A percentile compares a stretch with the other conserved stretches of the same genome.
Conservation (phyloP, 345 rosid genomes). For the Citrus sinensis region DVS_A1.0 CM039168.1:27497501-27498000, state of each 20-base stretch:
- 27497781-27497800: not conserved
- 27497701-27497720: too few relatives aligned
- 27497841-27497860: not conserved
- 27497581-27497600: too few relatives aligned
- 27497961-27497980: not conserved
- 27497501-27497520: too few relatives aligned
- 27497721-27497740: rapidly evolving
- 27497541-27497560: too few relatives aligned
- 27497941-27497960: not conserved
- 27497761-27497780: too few relatives aligned
- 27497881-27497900: slow-evolving; percentile 1
- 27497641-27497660: rapidly evolving
- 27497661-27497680: too few relatives aligned
- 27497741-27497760: rapidly evolving
- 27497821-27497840: not conserved
- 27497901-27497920: not conserved
- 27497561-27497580: too few relatives aligned
- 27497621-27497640: too few relatives aligned
- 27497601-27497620: too few relatives aligned
- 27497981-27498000: not conserved
- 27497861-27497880: not conserved
- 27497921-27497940: not conserved
- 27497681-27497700: rapidly evolving
- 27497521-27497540: too few relatives aligned
- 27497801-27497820: not conserved